Evolutionary conservation across 2,329 filamentous ascomycete species (phyloP), one percentile per base, ranked within the genome.

Genomic region (Aureobasidium sp.): DNA sequence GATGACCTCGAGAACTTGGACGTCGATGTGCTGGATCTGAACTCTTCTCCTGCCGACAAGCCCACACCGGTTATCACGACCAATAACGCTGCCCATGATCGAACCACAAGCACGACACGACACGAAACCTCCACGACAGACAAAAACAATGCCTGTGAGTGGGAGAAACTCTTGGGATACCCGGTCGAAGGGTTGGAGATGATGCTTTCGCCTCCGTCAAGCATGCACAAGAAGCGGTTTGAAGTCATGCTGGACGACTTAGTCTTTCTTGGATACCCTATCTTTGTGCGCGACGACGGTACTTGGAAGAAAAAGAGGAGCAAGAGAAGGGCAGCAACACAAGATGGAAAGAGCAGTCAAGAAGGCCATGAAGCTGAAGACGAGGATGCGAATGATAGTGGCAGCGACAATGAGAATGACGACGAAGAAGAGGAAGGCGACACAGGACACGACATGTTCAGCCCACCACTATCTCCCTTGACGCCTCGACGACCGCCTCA

Each of bases 211-310:
- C 94, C 94, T 0, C 88, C 89, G 71, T 85, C 89, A 16, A 87
- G 91, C 11, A 94, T 93, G 77, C 91, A 96, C 80, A 97, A 95
- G 81, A 89, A 87, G 71, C 88, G 90, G 29, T 97, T 97, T 73
- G 93, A 97, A 76, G 84, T 97, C 66, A 92, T 90, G 0, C 83
- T 97, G 11, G 93, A 97, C 72, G 91, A 93, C 53, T 82, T 95
- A 47, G 89, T 91, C 66, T 96, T 93, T 74, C 84, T 97, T 23
- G 94, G 94, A 0, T 94, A 93, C 78, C 94, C 94, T 6, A 88
- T 97, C 47, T 94, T 95, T 77, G 91, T 94, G 45, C 90, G 90
- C 1, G 90, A 93, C 71, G 92, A 93, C 76, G 93, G 93, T 2
- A 85, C 86, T 47, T 96, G 93, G 93, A 85, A 86, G 74, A 93